These are phyloP conservation scores for Glonium stellatum DNA, from an alignment of 495 filamentous ascomycete species.

Conservation along the genomic window DNA sequence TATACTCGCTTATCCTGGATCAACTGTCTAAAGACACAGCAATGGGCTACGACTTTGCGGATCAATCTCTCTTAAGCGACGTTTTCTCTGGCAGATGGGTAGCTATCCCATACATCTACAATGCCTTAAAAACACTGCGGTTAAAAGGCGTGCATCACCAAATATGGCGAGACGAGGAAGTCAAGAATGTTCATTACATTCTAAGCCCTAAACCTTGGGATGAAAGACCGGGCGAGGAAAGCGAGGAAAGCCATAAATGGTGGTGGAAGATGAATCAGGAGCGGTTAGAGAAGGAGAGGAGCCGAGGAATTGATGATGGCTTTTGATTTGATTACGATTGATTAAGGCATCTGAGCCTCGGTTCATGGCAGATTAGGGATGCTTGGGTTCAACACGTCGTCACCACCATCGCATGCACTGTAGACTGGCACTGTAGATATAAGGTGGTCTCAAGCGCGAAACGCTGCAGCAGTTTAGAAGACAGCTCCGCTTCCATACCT, in stretches of 20 bases:
- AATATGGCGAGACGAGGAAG: conserved; percentile 68
- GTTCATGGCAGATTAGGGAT: too few species aligned
- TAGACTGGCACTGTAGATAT: too few species aligned
- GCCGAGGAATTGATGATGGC: conserved; percentile 38
- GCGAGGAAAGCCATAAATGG: conserved; percentile 56
- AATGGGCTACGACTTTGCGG: conserved; percentile 61
- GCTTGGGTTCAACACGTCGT: too few species aligned
- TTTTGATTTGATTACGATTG: conserved; percentile 25
- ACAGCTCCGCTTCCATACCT: too few species aligned
- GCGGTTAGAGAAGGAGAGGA: conserved; percentile 46
- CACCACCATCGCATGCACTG: too few species aligned
- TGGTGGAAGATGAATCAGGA: conserved; percentile 55
- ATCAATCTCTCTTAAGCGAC: conserved; percentile 65
- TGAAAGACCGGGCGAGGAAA: conserved; percentile 44
- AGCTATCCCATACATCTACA: conserved; percentile 69
- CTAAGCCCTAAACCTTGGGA: conserved; percentile 80
- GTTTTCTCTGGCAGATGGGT: conserved; percentile 64
- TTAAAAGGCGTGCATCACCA: conserved; percentile 58
- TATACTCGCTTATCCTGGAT: conserved; percentile 51
- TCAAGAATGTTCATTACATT: conserved; percentile 78
- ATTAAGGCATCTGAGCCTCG: background rate
- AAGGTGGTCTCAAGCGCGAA: too few species aligned
- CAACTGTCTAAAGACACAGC: conserved; percentile 41
- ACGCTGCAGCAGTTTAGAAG: too few species aligned
- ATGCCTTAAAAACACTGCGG: conserved; percentile 73